Evolutionary conservation across 352 stramenopile species (phyloP), one percentile per base, ranked within the genome.

Genomic region (Phytopythium mirpurense): DNA sequence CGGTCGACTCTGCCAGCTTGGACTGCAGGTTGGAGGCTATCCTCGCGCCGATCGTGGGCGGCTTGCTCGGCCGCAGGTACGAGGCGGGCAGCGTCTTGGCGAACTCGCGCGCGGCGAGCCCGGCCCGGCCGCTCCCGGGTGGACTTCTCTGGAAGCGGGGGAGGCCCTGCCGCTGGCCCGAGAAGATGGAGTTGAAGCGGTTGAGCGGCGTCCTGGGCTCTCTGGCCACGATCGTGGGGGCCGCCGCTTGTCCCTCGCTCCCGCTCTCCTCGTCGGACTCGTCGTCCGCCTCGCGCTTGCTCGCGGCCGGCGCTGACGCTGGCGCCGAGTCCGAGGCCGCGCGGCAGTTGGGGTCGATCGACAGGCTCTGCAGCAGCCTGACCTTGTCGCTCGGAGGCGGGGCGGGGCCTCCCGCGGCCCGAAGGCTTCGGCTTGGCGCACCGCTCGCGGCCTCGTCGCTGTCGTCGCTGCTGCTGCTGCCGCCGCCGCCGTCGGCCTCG

Each of bases 101-200:
- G 19, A 29, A 51, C 24, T 5, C 27, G 27, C 45, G 36, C 18
- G 3, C 23, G 18, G 36, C 0, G 18, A 42, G 23, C 4, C 18
- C 36, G 6, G 36, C 3, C 9, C 36, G 29, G 12, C 10, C 27
- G 12, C n/a, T 19, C 10, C 29, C 45, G 16, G n/a, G n/a, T n/a
- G 45, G 67, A 50, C 47, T 74, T 48, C 57, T 67, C 4, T 64
- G 70, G 16, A 60, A 75, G 36, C 65, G 68, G 47, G 51, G 62
- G 41, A 65, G 54, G 1, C 70, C 52, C 19, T 72, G 67, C n/a
- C 63, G 68, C 2, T 72, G 62, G 37, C 61, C 19, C 3, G 58
- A 62, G 32, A 77, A 71, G 5, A 75, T 75, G 16, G 43, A 49
- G 14, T 70, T 69, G 51, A 72, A 67, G 11, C 70, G 70, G 46